phyloP scores from a whole-genome alignment of 192 early-diverging fungal species.

The Coemansia sp. region DNA sequence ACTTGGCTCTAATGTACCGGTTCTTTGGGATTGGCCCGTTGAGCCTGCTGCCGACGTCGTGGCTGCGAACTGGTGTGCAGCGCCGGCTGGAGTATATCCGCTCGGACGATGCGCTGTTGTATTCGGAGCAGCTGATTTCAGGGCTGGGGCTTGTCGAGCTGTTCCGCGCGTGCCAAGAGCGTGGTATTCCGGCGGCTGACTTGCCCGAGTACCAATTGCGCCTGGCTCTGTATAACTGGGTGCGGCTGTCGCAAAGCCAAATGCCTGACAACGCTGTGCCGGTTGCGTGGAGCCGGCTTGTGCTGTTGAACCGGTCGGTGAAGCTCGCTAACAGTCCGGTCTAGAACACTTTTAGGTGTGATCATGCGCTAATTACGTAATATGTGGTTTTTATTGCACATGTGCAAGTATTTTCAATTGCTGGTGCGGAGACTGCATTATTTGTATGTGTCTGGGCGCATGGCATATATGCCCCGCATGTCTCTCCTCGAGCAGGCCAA shows the following conservation, averaged over 20 bases:
- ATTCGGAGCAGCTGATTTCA: slow-evolving; percentile 23
- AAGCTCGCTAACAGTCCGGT: background rate
- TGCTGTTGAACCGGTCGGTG: slow-evolving; percentile 18
- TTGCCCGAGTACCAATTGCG: slow-evolving; percentile 20
- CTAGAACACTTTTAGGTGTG: no score
- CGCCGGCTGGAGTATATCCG: slow-evolving; percentile 22
- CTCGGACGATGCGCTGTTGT: slow-evolving; percentile 31
- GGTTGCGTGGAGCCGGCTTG: slow-evolving; percentile 49
- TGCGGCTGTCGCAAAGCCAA: slow-evolving; percentile 4
- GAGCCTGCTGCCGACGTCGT: background rate
- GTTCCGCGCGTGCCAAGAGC: slow-evolving; percentile 44
- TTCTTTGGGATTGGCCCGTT: slow-evolving; percentile 23
- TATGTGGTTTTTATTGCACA: no score
- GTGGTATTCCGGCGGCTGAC: slow-evolving; percentile 41
- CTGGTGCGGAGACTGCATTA: no score
- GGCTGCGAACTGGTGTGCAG: slow-evolving; percentile 17
- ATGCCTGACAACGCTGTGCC: slow-evolving; percentile 14
- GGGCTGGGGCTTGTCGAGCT: slow-evolving; percentile 34
- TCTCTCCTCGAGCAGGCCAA: no score
- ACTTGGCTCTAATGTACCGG: slow-evolving; percentile 23
- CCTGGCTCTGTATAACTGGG: slow-evolving; percentile 28
- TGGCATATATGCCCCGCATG: no score
- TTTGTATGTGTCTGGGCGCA: no score
- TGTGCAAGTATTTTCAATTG: no score
- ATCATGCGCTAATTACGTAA: no score